phyloP scores from a whole-genome alignment of 2,329 filamentous ascomycete genomes.

The Claviceps sp. region DNA sequence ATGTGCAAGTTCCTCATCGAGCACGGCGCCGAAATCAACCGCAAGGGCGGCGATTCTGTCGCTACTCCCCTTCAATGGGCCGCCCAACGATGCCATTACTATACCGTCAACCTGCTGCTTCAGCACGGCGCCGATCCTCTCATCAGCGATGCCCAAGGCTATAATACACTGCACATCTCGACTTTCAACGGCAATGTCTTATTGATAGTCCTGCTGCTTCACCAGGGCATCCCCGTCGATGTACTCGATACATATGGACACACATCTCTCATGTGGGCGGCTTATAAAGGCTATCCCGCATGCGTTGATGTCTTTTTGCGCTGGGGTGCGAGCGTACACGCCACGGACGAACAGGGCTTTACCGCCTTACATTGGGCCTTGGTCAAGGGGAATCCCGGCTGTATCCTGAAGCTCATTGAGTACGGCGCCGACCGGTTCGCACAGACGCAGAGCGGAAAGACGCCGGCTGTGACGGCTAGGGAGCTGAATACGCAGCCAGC shows the following conservation, averaged over 20 bases:
- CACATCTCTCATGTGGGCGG: slow-evolving; percentile 95
- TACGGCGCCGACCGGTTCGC: slow-evolving; percentile 91
- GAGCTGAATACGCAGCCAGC: slow-evolving; percentile 79
- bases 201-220: slow-evolving; percentile 74
- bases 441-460: slow-evolving; percentile 81
- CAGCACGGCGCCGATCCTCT: slow-evolving; percentile 86
- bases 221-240: slow-evolving; percentile 92
- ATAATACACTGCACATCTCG: slow-evolving; percentile 93
- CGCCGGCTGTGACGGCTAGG: slow-evolving; percentile 67
- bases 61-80: slow-evolving; percentile 96
- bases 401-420: slow-evolving; percentile 87
- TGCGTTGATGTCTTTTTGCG: slow-evolving; percentile 86
- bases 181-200: slow-evolving; percentile 95
- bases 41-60: slow-evolving; percentile 86
- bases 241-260: slow-evolving; percentile 81
- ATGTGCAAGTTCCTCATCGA: slow-evolving; percentile 92
- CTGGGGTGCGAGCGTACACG: slow-evolving; percentile 91
- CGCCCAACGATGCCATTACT: slow-evolving; percentile 91
- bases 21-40: slow-evolving; percentile 78
- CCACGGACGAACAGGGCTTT: slow-evolving; percentile 81
- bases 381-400: slow-evolving; percentile 80
- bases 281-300: slow-evolving; percentile 89
- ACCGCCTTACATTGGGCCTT: slow-evolving; percentile 93
- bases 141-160: slow-evolving; percentile 85
- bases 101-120: slow-evolving; percentile 84